These are phyloP conservation scores for Endothia cerciana DNA, from an alignment of 2,329 filamentous ascomycete genomes.

Conservation along the genomic window DNA sequence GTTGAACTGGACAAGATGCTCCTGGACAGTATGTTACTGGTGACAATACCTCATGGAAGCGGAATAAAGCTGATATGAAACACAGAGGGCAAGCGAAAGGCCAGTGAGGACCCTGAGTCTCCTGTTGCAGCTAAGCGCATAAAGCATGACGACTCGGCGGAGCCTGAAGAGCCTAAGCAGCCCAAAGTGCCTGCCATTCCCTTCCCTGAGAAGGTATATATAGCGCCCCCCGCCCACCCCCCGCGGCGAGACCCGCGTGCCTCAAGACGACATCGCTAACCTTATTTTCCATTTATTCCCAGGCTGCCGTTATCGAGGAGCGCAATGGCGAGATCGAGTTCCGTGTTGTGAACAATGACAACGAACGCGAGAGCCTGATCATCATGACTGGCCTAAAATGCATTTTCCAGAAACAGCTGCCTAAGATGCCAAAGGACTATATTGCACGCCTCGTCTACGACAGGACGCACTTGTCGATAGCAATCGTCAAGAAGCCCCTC, in stretches of 20 bases:
- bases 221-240: conserved; percentile 29
- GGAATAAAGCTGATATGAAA: background rate
- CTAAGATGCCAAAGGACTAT: conserved; percentile 99
- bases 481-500: conserved; percentile 94
- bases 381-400: conserved; percentile 95
- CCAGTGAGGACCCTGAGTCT: conserved; percentile 66
- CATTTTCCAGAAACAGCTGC: conserved; percentile 97
- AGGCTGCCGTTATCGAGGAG: conserved; percentile 92
- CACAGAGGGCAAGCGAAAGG: conserved; percentile 71
- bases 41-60: conserved; percentile 15
- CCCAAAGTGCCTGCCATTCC: conserved; percentile 68
- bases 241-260: no score
- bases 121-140: conserved; percentile 67
- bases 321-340: conserved; percentile 95
- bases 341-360: conserved; percentile 96
- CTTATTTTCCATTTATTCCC: conserved; percentile 47
- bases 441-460: conserved; percentile 98
- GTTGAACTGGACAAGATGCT: conserved; percentile 37
- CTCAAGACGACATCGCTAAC: conserved; percentile 28
- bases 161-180: conserved; percentile 46
- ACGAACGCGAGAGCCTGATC: conserved; percentile 82
- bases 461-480: conserved; percentile 92
- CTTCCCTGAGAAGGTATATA: conserved; percentile 82
- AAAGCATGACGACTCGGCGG: conserved; percentile 54
- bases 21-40: conserved; percentile 44